These are phyloP conservation scores for Lactarius psammicola DNA, from an alignment of 768 basidiomycete genomes.

Conservation along the genomic window DNA sequence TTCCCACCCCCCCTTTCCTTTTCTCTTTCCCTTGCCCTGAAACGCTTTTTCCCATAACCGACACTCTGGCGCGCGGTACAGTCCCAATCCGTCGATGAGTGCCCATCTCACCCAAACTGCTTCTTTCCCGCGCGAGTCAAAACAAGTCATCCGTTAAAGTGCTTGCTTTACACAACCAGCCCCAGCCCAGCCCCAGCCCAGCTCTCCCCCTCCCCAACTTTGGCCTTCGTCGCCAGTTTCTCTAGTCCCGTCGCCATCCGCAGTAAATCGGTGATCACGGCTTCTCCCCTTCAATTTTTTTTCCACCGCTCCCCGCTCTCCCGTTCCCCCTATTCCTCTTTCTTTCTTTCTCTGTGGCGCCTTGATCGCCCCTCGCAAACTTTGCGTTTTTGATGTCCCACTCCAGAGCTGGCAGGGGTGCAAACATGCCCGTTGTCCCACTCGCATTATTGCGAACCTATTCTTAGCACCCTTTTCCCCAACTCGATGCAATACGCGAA, in stretches of 20 bases:
- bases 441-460: background rate
- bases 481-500: too few species aligned
- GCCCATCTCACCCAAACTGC: background rate
- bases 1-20: background rate
- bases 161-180: background rate
- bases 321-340: background rate
- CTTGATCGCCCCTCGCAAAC: slow-evolving; percentile 18
- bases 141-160: background rate
- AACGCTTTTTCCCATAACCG: slow-evolving; percentile 18
- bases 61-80: slow-evolving; percentile 10
- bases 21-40: background rate
- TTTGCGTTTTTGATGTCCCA: too few species aligned
- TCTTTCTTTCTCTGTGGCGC: slow-evolving; percentile 6
- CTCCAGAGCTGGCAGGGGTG: background rate
- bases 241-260: background rate
- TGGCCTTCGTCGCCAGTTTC: background rate
- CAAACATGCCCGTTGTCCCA: background rate
- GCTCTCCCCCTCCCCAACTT: background rate
- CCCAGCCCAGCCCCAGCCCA: background rate
- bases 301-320: background rate
- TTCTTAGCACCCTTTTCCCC: too few species aligned
- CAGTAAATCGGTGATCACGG: background rate
- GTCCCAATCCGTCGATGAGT: slow-evolving; percentile 1
- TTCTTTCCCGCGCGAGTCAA: slow-evolving; percentile 17
- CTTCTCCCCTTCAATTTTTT: background rate